Evolutionary conservation across 202 grass and related monocot genomes (phyloP).

Genomic region (Digitaria exilis): DNA sequence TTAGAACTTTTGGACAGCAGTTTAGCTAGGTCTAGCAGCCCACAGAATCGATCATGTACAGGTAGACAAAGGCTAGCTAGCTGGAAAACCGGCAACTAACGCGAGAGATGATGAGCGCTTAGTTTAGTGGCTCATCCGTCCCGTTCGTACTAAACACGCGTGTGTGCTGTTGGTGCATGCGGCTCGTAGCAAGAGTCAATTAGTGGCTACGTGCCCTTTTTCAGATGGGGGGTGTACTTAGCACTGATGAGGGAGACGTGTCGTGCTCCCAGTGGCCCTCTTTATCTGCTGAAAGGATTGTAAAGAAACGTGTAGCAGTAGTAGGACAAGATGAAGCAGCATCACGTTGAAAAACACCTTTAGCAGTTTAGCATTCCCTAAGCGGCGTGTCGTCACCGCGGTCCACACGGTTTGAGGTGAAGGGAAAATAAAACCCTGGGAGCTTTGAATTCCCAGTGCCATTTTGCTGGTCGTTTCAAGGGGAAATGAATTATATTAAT

Average conservation of each 20-base stretch:
- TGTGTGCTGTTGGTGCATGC: background rate
- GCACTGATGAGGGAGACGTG: background rate
- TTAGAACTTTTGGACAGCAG: background rate
- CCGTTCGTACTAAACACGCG: slow-evolving; percentile 31
- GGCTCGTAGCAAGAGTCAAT: background rate
- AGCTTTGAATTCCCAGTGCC: too few relatives aligned
- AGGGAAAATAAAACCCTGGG: too few relatives aligned
- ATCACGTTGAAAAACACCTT: background rate
- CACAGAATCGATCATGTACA: background rate
- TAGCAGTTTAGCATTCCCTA: background rate
- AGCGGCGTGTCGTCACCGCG: too few relatives aligned
- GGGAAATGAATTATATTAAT: too few relatives aligned
- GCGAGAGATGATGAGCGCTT: background rate
- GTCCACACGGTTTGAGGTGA: background rate
- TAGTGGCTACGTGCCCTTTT: background rate
- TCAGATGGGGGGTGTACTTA: background rate
- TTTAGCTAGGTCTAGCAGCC: background rate
- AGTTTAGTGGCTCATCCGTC: slow-evolving; percentile 35
- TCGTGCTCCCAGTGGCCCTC: background rate
- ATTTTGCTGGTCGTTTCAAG: too few relatives aligned
- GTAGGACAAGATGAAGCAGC: background rate
- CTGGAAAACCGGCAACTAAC: slow-evolving; percentile 24
- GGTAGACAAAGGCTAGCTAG: background rate
- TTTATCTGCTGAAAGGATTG: background rate
- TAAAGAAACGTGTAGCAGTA: background rate